Evolutionary conservation across 192 early-diverging fungal genomes (phyloP), one percentile per base, ranked within the genome.

Genomic region (Coemansia sp.): DNA sequence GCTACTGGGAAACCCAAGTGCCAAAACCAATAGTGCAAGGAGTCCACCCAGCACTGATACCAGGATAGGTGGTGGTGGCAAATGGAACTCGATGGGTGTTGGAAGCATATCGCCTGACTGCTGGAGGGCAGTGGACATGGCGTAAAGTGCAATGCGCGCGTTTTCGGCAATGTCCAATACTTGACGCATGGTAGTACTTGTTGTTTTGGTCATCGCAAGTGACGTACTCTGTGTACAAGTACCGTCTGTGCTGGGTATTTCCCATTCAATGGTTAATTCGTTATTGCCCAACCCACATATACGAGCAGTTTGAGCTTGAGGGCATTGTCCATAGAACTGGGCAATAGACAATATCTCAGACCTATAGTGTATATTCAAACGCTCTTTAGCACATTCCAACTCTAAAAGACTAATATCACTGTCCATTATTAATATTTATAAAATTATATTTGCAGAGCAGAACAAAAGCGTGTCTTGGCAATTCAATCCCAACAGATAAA

Each of bases 291-390:
- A 41, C 4, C 39, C 41, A 2, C 8, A 24, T 27, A 64, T 20
- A 27, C 41, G 63, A 2, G 63, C 63, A 27, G 20, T 43, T 15
- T 46, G 36, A 3, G 63, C 43, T 15, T 40, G 12, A 2, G 6
- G 63, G 24, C 63, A 44, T 38, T 43, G 24, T 38, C 63, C 63
- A 27, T 64, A 64, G 22, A 41, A 64, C 38, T 20, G 41, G 12
- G 40, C 63, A 44, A 64, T 43, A 18, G 24, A 29, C 20, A 64
- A 20, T 4, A 64, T 12, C n/a, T 64, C 63, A 10, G 20, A 7
- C 6, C 24, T 29, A 43, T 64, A 64, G 24, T 43, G 41, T 3
- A 9, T 27, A 6, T 64, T 64, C 38, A 64, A 41, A 13, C 40
- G 41, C 38, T 64, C 41, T 15, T 29, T n/a, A 64, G 39, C 13